Percentiles rank a stretch among this genome's conserved stretches.
Evolutionary conservation across 169 alveolate species (phyloP).

Genomic region (Cryptosporidium sp.): DNA sequence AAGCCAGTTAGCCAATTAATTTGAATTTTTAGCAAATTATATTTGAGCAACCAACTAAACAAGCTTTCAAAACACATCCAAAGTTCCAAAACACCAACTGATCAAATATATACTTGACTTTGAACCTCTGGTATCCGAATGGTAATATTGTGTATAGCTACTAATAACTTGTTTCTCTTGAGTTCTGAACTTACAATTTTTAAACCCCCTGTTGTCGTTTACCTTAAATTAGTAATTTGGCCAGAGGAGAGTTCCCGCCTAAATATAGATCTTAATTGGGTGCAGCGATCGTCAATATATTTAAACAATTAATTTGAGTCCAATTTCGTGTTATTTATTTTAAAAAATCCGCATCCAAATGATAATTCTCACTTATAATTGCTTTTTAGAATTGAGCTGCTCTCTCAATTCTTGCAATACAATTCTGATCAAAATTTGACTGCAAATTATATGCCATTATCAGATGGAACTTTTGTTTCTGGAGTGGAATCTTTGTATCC

Average conservation of each 20-base stretch:
- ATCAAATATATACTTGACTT: neutral
- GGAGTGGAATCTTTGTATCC: conserved; percentile 67
- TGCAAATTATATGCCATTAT: neutral
- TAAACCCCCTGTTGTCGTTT: conserved; percentile 13
- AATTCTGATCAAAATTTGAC: too few relatives aligned
- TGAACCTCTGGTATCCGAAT: neutral
- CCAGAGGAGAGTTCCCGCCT: conserved; percentile 42
- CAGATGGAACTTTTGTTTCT: conserved; percentile 31
- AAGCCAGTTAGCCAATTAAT: neutral
- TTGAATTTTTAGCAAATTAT: neutral
- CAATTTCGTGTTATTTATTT: neutral
- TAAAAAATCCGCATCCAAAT: neutral
- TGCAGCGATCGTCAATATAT: conserved; percentile 20
- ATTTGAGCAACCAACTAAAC: neutral
- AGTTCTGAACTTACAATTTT: neutral
- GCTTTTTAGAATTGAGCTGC: neutral
- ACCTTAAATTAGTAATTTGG: neutral
- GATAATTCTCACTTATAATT: too few relatives aligned
- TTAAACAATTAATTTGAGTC: neutral
- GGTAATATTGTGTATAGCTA: neutral
- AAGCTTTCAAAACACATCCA: conserved; percentile 2
- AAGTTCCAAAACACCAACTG: neutral
- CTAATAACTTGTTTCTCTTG: neutral
- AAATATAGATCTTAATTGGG: conserved; percentile 48
- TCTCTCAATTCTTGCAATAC: neutral